Conservation (phyloP, 2,329 filamentous ascomycete genomes). For the Fusarium transvaalense region DNA sequence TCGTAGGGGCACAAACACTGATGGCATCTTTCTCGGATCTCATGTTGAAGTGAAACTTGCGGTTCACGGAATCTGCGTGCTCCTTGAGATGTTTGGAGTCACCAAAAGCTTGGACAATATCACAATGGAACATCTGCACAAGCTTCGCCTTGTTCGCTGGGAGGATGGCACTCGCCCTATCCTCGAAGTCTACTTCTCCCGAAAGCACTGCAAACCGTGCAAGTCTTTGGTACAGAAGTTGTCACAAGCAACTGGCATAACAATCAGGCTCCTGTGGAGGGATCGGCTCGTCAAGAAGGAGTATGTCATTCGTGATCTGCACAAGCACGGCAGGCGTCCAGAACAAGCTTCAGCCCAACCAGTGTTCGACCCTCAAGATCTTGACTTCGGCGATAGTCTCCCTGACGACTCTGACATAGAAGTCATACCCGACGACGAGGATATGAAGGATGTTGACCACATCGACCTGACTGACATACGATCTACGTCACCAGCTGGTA, state of each 20-base stretch:
- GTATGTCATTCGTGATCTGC: slow-evolving; percentile 33
- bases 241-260: slow-evolving; percentile 46
- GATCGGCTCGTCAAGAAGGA: slow-evolving; percentile 47
- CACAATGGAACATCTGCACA: slow-evolving; percentile 35
- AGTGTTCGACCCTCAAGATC: slow-evolving; percentile 35
- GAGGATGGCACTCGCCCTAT: slow-evolving; percentile 45
- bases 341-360: background rate
- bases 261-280: slow-evolving; percentile 48
- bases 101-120: slow-evolving; percentile 42
- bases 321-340: background rate
- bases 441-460: slow-evolving; percentile 13
- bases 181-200: slow-evolving; percentile 54
- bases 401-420: slow-evolving; percentile 31
- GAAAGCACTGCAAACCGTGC: slow-evolving; percentile 51
- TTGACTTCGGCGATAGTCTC: slow-evolving; percentile 42
- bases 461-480: slow-evolving; percentile 40
- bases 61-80: slow-evolving; percentile 48
- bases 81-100: slow-evolving; percentile 48
- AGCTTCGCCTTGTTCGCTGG: slow-evolving; percentile 44
- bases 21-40: slow-evolving; percentile 51
- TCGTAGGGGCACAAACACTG: background rate
- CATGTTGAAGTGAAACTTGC: slow-evolving; percentile 59
- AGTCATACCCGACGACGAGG: slow-evolving; percentile 25
- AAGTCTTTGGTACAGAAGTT: slow-evolving; percentile 45
- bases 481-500: slow-evolving; percentile 24